Evolutionary conservation across 257 asterid genomes (phyloP).

Genomic region (Nicotiana noctiflora): DNA sequence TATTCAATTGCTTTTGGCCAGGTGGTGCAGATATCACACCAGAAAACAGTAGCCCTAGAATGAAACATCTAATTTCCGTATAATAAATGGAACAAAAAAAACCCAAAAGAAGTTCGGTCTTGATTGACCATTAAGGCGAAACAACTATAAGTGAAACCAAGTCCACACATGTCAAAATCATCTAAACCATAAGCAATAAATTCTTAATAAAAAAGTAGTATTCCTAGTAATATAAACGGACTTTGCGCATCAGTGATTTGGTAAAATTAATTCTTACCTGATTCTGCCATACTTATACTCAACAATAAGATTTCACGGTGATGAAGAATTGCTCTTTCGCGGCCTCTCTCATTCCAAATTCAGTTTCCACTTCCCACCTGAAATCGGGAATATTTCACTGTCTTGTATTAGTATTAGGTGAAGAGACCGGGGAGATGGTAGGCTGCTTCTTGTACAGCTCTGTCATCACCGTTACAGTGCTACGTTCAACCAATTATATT

Average conservation of each 20-base stretch:
- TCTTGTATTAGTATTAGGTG: too few species aligned
- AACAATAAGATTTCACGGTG: neutral
- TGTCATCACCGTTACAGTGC: too few species aligned
- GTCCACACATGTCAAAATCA: neutral
- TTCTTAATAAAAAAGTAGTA: neutral
- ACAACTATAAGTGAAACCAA: neutral
- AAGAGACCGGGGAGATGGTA: too few species aligned
- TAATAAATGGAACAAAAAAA: neutral
- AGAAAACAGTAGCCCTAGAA: neutral
- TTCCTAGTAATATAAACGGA: neutral
- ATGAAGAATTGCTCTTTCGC: conserved; percentile 11
- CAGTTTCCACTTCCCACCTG: conserved; percentile 7
- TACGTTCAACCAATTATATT: too few species aligned
- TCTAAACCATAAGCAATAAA: neutral
- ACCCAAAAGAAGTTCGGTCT: neutral
- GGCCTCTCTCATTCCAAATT: neutral
- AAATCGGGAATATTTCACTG: neutral
- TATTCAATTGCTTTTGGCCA: neutral
- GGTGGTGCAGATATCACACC: neutral
- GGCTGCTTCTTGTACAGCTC: too few species aligned
- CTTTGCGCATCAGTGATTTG: neutral
- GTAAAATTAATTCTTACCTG: conserved; percentile 24
- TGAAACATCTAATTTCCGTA: neutral
- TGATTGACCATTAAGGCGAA: neutral
- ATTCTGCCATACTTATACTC: conserved; percentile 28